A percentile compares a stretch with the other conserved stretches of the same genome.
These are phyloP conservation scores for Pilaira anomala DNA, from an alignment of 192 early-diverging fungal genomes.

Conservation along the genomic window DNA sequence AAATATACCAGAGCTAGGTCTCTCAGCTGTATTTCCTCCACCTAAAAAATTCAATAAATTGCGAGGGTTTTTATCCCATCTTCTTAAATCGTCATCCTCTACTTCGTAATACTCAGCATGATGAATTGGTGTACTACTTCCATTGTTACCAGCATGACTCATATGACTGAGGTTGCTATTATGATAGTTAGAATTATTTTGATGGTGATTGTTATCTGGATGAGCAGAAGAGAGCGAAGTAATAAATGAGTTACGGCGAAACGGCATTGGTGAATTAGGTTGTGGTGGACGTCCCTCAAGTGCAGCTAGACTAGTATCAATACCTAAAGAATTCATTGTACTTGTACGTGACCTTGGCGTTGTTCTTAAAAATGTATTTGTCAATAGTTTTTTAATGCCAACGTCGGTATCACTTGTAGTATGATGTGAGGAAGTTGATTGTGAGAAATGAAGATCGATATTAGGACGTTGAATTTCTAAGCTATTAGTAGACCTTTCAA, in stretches of 20 bases:
- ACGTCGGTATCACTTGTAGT: background rate
- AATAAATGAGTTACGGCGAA: constrained; percentile 27
- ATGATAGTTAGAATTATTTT: no score
- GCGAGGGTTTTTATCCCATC: constrained; percentile 36
- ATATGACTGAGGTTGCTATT: no score
- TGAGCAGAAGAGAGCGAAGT: background rate
- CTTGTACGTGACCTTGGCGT: constrained; percentile 30
- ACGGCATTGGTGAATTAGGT: constrained; percentile 22
- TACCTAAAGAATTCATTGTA: constrained; percentile 25
- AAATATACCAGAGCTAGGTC: constrained; percentile 22
- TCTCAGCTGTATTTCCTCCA: constrained; percentile 16
- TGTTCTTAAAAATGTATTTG: constrained; percentile 17
- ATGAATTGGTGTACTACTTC: constrained; percentile 8
- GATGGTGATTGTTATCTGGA: no score
- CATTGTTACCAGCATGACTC: constrained; percentile 10
- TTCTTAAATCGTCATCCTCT: constrained; percentile 56
- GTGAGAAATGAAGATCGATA: constrained; percentile 9
- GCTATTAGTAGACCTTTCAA: constrained; percentile 1
- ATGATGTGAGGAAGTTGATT: constrained; percentile 15
- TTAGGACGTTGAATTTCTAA: constrained; percentile 13
- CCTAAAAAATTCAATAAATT: constrained; percentile 28
- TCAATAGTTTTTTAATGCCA: constrained; percentile 17
- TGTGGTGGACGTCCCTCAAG: constrained; percentile 13
- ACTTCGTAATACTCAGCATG: constrained; percentile 37
- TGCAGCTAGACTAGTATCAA: constrained; percentile 19